A percentile compares a stretch with the other conserved stretches of the same genome.
phyloP scores from a whole-genome alignment of 177 flowering plant genomes.

The Vitis hybrid region DNA sequence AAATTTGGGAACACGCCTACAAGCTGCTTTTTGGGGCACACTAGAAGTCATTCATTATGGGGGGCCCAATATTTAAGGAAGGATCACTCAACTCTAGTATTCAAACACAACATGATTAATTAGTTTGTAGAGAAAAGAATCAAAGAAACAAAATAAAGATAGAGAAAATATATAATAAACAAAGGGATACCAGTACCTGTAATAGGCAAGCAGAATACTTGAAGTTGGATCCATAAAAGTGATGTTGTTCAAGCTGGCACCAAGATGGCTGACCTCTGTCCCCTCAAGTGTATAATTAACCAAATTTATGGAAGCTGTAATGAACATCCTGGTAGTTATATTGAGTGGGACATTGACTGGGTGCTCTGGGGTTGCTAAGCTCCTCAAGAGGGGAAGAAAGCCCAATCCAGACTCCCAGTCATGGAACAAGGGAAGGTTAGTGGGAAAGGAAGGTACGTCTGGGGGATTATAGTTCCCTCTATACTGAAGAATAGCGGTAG shows the following conservation, averaged over 20 bases:
- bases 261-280: no score
- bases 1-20: no score
- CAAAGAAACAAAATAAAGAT: no score
- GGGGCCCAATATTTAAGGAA: no score
- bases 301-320: background rate
- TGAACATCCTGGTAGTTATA: background rate
- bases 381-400: background rate
- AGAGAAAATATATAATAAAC: no score
- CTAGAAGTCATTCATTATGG: no score
- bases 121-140: no score
- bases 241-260: background rate
- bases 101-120: no score
- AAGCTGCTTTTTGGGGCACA: no score
- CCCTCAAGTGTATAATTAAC: no score
- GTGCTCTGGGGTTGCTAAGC: background rate
- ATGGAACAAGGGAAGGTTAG: background rate
- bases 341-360: background rate
- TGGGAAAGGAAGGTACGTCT: background rate
- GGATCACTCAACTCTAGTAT: background rate
- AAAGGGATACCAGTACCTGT: background rate
- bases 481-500: constrained; percentile 1
- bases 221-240: background rate
- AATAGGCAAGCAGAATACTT: background rate
- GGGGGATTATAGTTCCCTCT: background rate
- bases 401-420: background rate